Conservation (phyloP, 495 filamentous ascomycete genomes). For the Tuber aestivum region DNA sequence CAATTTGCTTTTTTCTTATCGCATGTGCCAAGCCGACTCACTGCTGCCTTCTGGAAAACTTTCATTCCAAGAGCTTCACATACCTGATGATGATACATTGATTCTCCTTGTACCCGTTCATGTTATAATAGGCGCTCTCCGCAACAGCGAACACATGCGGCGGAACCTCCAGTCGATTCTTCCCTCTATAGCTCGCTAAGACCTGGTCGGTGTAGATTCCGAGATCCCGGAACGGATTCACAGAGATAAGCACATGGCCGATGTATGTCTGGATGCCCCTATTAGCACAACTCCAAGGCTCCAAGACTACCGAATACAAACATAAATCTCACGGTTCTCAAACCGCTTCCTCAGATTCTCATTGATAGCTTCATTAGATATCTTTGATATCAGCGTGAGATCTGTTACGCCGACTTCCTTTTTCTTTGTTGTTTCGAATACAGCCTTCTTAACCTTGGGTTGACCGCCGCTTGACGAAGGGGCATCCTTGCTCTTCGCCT, state of each 20-base stretch:
- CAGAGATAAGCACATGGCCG: slow-evolving; percentile 97
- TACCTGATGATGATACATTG: slow-evolving; percentile 96
- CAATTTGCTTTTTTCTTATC: neutral
- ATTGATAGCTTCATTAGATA: slow-evolving; percentile 98
- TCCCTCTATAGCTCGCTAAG: slow-evolving; percentile 83
- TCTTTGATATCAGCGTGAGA: slow-evolving; percentile 93
- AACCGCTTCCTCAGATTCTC: slow-evolving; percentile 97
- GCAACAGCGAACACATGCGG: slow-evolving; percentile 98
- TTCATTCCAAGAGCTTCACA: neutral
- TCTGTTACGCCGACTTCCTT: slow-evolving; percentile 99
- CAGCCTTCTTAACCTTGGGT: slow-evolving; percentile 83
- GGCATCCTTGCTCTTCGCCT: slow-evolving; percentile 57
- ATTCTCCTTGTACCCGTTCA: slow-evolving; percentile 99
- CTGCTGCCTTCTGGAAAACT: neutral
- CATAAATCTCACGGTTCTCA: slow-evolving; percentile 93
- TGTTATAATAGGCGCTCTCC: slow-evolving; percentile 96
- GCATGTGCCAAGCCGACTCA: neutral
- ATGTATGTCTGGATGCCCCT: slow-evolving; percentile 74
- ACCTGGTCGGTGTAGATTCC: slow-evolving; percentile 96
- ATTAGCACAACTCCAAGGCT: slow-evolving; percentile 31
- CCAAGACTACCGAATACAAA: slow-evolving; percentile 47
- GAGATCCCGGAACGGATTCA: slow-evolving; percentile 97
- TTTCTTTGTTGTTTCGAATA: slow-evolving; percentile 93
- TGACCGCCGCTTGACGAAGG: slow-evolving; percentile 52
- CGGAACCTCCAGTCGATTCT: slow-evolving; percentile 91